Conservation (phyloP, 1,139 yeast species). For the Hemisphaericaspora xylofermentans region DNA sequence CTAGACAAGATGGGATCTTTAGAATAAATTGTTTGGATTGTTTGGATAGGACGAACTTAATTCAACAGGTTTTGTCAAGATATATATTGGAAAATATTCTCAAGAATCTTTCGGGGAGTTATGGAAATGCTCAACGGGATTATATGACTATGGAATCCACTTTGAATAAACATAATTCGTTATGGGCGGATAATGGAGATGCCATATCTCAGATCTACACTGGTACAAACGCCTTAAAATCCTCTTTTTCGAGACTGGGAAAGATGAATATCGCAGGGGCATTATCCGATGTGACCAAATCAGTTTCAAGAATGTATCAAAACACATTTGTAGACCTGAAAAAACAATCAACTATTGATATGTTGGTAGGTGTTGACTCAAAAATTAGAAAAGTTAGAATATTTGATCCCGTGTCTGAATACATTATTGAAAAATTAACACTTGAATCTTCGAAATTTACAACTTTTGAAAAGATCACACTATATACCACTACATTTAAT, state of each 20-base stretch:
- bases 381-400: constrained; percentile 70
- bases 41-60: constrained; percentile 87
- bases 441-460: constrained; percentile 58
- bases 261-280: constrained; percentile 97
- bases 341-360: constrained; percentile 84
- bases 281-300: constrained; percentile 90
- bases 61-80: constrained; percentile 77
- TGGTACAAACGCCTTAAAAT: constrained; percentile 94
- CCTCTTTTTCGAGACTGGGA: constrained; percentile 91
- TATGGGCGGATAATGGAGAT: constrained; percentile 99
- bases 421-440: constrained; percentile 60
- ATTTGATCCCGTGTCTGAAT: constrained; percentile 87
- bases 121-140: constrained; percentile 22
- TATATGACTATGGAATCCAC: constrained; percentile 43
- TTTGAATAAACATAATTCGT: constrained; percentile 64
- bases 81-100: constrained; percentile 65
- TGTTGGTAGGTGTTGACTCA: constrained; percentile 72
- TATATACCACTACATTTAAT: constrained; percentile 86
- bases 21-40: constrained; percentile 95
- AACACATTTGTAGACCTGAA: constrained; percentile 93
- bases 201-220: constrained; percentile 95
- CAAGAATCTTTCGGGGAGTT: constrained; percentile 39
- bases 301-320: constrained; percentile 92
- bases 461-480: constrained; percentile 53
- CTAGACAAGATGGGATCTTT: constrained; percentile 86